Base-by-base conservation (phyloP, 1,284 basidiomycete genomes). In the Heliocybe sulcata region DNA sequence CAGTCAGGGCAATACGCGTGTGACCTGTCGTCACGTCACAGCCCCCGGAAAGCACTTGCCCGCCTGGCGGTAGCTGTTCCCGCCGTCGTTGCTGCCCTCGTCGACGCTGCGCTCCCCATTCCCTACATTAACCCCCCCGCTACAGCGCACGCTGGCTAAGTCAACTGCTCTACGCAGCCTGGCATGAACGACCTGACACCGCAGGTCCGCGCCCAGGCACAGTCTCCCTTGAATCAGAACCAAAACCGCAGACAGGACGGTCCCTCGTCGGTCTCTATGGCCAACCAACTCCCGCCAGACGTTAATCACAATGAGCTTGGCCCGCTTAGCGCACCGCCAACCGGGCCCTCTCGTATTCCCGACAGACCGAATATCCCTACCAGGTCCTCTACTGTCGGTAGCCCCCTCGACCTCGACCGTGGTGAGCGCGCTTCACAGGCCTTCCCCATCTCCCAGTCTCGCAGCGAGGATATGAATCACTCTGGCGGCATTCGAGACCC, bases 391-490 rank as follows among this genome's bases (percentile, higher is more conserved):
- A 88, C 85, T 2, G 64, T 79, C 54, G 74, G 77, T 56, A 71
- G 75, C 31, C 63, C 76, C 54, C 67, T 77, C 64, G 82, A 85
- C 66, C 72, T 76, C 56, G 74, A 79, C 68, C 77, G 77, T 60
- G 73, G 72, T 66, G 75, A 72, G 61, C 65, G 71, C 59, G 61
- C n/a, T n/a, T n/a, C 72, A 54, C 70, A 71, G 67, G 62, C 74
- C 63, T 68, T 69, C 55, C 42, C 53, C 1, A 53, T 57, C 26
- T 62, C 67, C 48, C 76, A 84, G 64, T 72, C 82, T 55, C 81
- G 75, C 53, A 89, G 86, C 70, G 86, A 89, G 64, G 86, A 89
- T 70, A 72, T 88, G 54, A 85, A 80, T 65, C 87, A 89, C 67
- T 63, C 66, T 19, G 64, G 62, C 29, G 64, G 69, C 19, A 47